Evolutionary conservation across 306 rosid species (phyloP).

Genomic region (Hylodesmum podocarpum): DNA sequence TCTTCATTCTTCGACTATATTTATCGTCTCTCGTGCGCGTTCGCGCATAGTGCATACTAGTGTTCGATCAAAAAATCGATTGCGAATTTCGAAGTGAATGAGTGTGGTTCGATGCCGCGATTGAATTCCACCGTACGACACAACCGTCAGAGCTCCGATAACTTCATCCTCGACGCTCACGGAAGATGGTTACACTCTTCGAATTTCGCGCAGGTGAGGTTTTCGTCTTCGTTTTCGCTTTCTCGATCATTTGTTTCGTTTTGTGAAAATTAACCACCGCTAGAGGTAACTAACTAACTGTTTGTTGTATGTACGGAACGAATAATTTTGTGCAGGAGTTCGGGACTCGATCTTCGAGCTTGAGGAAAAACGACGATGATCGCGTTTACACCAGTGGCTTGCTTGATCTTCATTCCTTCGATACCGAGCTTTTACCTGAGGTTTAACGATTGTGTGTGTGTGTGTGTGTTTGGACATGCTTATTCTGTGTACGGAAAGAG

Average conservation of each 20-base stretch:
- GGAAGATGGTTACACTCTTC: constrained; percentile 62
- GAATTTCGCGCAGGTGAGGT: constrained; percentile 56
- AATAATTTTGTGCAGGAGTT: constrained; percentile 53
- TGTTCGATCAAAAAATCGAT: background rate
- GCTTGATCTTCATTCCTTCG: constrained; percentile 80
- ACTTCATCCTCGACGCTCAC: constrained; percentile 48
- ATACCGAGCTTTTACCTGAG: constrained; percentile 76
- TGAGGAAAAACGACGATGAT: constrained; percentile 73
- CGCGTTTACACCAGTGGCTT: constrained; percentile 57
- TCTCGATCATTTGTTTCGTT: background rate
- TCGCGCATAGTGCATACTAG: background rate
- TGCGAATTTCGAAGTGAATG: constrained; percentile 32
- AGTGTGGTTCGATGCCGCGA: constrained; percentile 59
- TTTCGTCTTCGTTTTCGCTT: background rate
- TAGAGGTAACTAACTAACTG: constrained; percentile 7
- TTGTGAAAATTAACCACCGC: background rate
- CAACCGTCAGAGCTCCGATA: constrained; percentile 70
- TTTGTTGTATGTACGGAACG: background rate
- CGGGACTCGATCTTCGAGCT: constrained; percentile 67
- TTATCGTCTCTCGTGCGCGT: background rate
- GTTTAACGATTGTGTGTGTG: constrained; percentile 32
- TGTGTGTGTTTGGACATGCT: constrained; percentile 16
- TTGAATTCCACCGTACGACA: constrained; percentile 55
- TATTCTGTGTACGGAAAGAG: background rate
- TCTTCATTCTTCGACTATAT: background rate